phyloP scores from a whole-genome alignment of 2,329 filamentous ascomycete genomes.

The Penicillium sp. region DNA sequence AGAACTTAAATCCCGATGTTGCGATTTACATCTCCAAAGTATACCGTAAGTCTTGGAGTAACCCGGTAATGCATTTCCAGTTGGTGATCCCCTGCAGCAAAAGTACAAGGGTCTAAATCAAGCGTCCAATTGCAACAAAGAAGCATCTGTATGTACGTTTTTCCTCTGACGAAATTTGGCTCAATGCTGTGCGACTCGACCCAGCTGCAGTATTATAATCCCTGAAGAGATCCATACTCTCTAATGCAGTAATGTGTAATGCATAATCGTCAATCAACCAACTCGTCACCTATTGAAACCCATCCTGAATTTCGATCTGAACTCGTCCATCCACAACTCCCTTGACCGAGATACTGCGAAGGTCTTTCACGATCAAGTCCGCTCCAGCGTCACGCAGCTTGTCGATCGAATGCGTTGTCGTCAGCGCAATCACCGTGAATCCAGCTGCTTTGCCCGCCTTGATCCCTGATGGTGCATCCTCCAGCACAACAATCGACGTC shows the following conservation, averaged over 20 bases:
- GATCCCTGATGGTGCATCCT: slow-evolving; percentile 85
- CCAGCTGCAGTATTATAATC: too few relatives aligned
- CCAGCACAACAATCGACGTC: slow-evolving; percentile 64
- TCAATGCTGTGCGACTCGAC: too few relatives aligned
- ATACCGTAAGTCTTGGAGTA: too few relatives aligned
- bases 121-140: too few relatives aligned
- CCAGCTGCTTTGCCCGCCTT: slow-evolving; percentile 76
- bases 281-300: slow-evolving; percentile 34
- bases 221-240: too few relatives aligned
- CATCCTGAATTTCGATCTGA: slow-evolving; percentile 62
- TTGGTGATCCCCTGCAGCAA: too few relatives aligned
- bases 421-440: slow-evolving; percentile 75
- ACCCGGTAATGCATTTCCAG: too few relatives aligned
- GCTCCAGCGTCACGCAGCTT: slow-evolving; percentile 70
- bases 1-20: too few relatives aligned
- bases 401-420: slow-evolving; percentile 72
- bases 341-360: slow-evolving; percentile 63
- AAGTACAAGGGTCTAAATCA: background rate
- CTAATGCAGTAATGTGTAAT: too few relatives aligned
- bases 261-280: too few relatives aligned
- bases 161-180: background rate
- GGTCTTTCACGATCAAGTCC: slow-evolving; percentile 79
- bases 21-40: too few relatives aligned
- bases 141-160: too few relatives aligned
- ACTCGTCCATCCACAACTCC: slow-evolving; percentile 54